Evolutionary conservation across 2,329 filamentous ascomycete genomes (phyloP).

Genomic region (Helminthosporium solani): DNA sequence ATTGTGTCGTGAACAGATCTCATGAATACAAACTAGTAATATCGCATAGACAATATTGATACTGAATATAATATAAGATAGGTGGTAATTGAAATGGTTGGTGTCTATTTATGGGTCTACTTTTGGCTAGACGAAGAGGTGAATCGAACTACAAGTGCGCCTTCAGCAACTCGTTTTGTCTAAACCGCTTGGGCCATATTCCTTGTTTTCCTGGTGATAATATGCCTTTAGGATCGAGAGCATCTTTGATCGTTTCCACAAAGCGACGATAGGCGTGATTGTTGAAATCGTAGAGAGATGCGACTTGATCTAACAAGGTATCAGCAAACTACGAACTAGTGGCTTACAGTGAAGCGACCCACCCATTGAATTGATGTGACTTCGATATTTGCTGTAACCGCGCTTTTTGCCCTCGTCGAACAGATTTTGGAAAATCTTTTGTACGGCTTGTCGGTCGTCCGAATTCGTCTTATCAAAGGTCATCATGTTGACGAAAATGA

Average conservation of each 20-base stretch:
- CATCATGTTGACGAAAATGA: constrained; percentile 53
- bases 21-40: no score
- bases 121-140: no score
- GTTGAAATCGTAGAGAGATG: constrained; percentile 35
- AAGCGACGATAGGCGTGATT: constrained; percentile 33
- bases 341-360: constrained; percentile 1
- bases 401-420: constrained; percentile 31
- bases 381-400: constrained; percentile 35
- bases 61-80: no score
- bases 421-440: constrained; percentile 28
- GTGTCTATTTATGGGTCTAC: no score
- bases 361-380: constrained; percentile 37
- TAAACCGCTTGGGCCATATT: constrained; percentile 33
- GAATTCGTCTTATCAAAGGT: constrained; percentile 49
- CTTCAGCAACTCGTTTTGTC: constrained; percentile 22
- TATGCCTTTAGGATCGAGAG: constrained; percentile 35
- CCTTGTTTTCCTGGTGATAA: constrained; percentile 35
- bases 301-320: constrained; percentile 25
- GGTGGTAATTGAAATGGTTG: no score
- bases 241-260: constrained; percentile 36
- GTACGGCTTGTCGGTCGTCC: constrained; percentile 41
- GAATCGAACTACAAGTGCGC: constrained; percentile 25
- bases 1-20: no score
- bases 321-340: constrained; percentile 5
- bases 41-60: no score